A percentile compares a stretch with the other conserved stretches of the same genome.
Evolutionary conservation across 306 rosid species (phyloP).

Genomic region (Rosa chinensis): DNA sequence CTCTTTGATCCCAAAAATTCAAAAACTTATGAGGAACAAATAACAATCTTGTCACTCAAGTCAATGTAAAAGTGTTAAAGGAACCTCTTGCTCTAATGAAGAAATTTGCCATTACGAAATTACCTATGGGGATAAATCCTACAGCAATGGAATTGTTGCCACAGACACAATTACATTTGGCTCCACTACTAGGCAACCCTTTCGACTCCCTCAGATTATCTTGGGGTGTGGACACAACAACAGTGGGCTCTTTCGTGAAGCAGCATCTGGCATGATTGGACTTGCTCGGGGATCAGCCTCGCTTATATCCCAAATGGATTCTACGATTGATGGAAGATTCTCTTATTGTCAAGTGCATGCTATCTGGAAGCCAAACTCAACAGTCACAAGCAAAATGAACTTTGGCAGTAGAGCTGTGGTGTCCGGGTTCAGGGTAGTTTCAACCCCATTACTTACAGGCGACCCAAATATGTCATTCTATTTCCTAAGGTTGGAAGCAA

Average conservation of each 20-base stretch:
- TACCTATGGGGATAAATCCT: neutral
- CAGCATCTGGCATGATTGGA: neutral
- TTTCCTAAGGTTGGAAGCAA: neutral
- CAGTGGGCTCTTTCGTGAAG: neutral
- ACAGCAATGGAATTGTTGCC: conserved; percentile 36
- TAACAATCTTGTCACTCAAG: neutral
- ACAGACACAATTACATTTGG: conserved; percentile 38
- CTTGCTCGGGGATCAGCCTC: neutral
- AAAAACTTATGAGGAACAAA: neutral
- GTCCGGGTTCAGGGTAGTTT: neutral
- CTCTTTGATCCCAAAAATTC: neutral
- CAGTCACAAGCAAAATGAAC: neutral
- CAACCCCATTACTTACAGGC: neutral
- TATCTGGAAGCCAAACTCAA: neutral
- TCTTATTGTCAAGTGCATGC: neutral
- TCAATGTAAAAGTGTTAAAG: neutral
- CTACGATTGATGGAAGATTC: neutral
- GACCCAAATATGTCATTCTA: neutral
- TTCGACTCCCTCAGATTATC: neutral
- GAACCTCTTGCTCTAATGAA: neutral
- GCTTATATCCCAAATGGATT: neutral
- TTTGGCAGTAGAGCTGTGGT: neutral
- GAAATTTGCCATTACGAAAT: neutral
- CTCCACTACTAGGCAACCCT: conserved; percentile 7
- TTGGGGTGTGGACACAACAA: neutral